A percentile compares a stretch with the other conserved stretches of the same genome.
Conservation (phyloP, 768 basidiomycete species). For the Glaciozyma martinii region DNA sequence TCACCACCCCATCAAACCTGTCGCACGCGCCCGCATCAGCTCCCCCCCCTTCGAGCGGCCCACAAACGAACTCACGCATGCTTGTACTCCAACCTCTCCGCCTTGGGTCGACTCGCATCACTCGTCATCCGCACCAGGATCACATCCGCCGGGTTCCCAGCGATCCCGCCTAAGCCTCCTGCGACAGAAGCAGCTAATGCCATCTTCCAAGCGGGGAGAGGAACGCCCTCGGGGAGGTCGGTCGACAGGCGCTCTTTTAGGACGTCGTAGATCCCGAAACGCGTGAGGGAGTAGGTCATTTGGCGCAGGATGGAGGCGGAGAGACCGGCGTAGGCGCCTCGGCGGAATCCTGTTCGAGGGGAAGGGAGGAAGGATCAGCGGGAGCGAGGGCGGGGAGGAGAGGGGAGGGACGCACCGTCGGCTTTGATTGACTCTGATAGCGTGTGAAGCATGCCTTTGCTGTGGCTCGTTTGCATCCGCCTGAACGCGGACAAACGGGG, state of each 20-base stretch:
- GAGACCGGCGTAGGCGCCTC: conserved; percentile 34
- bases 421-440: conserved; percentile 22
- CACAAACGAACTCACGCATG: conserved; percentile 25
- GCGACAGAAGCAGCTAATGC: conserved; percentile 27
- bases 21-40: not conserved
- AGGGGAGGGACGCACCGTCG: conserved; percentile 22
- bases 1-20: conserved; percentile 33
- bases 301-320: conserved; percentile 34
- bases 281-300: conserved; percentile 35
- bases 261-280: conserved; percentile 35
- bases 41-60: not conserved
- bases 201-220: conserved; percentile 25
- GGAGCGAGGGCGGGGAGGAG: not conserved
- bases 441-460: conserved; percentile 25
- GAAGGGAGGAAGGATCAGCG: not conserved
- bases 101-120: conserved; percentile 21
- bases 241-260: conserved; percentile 23
- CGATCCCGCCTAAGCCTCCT: conserved; percentile 32
- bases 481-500: not conserved
- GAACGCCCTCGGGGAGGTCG: not conserved
- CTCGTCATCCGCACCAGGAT: conserved; percentile 34
- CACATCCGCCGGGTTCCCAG: conserved; percentile 35
- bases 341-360: conserved; percentile 18
- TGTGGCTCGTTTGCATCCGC: conserved; percentile 33
- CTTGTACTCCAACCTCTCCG: conserved; percentile 30